These are phyloP conservation scores for Penicillium vulpinum DNA, from an alignment of 2,329 filamentous ascomycete genomes.

Conservation along the genomic window DNA sequence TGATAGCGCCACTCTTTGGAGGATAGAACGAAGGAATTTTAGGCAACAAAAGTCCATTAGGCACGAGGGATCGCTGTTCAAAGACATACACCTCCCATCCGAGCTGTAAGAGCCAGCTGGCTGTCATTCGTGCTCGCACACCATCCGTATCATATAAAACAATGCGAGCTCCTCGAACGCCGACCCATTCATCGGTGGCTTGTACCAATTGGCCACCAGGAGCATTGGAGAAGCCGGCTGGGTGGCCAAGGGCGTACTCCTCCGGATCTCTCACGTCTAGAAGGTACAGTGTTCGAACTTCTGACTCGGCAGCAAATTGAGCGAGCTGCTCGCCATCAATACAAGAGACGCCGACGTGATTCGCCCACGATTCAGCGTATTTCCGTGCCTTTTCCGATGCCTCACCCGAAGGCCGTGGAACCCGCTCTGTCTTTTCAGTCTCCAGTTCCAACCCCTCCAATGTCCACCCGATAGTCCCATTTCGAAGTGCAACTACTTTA, in stretches of 20 bases:
- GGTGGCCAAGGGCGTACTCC: conserved; percentile 28
- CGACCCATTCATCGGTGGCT: conserved; percentile 36
- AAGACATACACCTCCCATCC: conserved; percentile 35
- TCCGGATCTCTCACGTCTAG: conserved; percentile 33
- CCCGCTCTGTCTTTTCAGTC: conserved; percentile 18
- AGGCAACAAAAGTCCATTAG: conserved; percentile 1
- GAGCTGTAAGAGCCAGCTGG: conserved; percentile 33
- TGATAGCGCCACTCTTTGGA: conserved; percentile 1
- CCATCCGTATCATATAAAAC: conserved; percentile 33
- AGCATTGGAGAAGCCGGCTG: conserved; percentile 29
- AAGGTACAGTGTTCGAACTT: conserved; percentile 27
- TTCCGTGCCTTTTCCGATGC: conserved; percentile 8
- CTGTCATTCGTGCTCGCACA: conserved; percentile 32
- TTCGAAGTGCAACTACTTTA: conserved; percentile 30
- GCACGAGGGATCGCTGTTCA: conserved; percentile 14
- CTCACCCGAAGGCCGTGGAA: conserved; percentile 13
- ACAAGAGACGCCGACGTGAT: conserved; percentile 9
- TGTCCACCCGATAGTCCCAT: conserved; percentile 37
- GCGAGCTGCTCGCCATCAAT: conserved; percentile 3
- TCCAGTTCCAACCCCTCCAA: conserved; percentile 31
- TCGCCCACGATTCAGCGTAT: conserved; percentile 13
- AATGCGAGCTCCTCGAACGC: conserved; percentile 32
- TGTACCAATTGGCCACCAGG: conserved; percentile 36
- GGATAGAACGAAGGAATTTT: neutral
- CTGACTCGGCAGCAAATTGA: conserved; percentile 10